These are phyloP conservation scores for Fusarium illudens DNA, from an alignment of 2,329 filamentous ascomycete genomes.

Conservation along the genomic window DNA sequence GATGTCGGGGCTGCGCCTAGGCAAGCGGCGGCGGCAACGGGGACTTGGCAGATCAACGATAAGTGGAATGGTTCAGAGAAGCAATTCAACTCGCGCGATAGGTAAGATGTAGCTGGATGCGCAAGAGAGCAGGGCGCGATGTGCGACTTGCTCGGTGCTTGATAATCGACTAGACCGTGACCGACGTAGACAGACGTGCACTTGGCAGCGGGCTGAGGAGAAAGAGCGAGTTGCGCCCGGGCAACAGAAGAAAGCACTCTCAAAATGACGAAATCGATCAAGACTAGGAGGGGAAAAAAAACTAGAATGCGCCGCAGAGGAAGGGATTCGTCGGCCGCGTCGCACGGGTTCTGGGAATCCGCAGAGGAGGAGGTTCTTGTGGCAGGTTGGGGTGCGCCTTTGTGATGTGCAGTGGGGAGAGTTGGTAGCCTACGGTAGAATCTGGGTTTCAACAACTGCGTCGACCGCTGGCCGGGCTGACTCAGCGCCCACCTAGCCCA, in stretches of 20 bases:
- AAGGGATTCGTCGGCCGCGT: slow-evolving; percentile 15
- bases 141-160: slow-evolving; percentile 11
- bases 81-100: background rate
- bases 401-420: slow-evolving; percentile 51
- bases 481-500: slow-evolving; percentile 32
- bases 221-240: slow-evolving; percentile 14
- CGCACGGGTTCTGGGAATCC: slow-evolving; percentile 11
- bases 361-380: slow-evolving; percentile 26
- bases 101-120: background rate
- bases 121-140: slow-evolving; percentile 6
- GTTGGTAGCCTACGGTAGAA: slow-evolving; percentile 46
- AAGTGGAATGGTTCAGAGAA: background rate
- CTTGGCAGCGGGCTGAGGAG: slow-evolving; percentile 16
- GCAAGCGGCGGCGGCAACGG: background rate
- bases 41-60: background rate
- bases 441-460: slow-evolving; percentile 42
- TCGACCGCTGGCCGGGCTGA: slow-evolving; percentile 18
- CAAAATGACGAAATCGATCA: slow-evolving; percentile 18
- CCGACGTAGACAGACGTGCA: slow-evolving; percentile 11
- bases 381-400: slow-evolving; percentile 37
- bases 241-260: background rate
- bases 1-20: background rate
- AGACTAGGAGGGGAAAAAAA: background rate
- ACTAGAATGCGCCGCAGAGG: background rate
- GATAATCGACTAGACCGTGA: slow-evolving; percentile 20